Base-by-base conservation (phyloP, 2,329 filamentous ascomycete genomes). In the Colletotrichum magnum region DNA sequence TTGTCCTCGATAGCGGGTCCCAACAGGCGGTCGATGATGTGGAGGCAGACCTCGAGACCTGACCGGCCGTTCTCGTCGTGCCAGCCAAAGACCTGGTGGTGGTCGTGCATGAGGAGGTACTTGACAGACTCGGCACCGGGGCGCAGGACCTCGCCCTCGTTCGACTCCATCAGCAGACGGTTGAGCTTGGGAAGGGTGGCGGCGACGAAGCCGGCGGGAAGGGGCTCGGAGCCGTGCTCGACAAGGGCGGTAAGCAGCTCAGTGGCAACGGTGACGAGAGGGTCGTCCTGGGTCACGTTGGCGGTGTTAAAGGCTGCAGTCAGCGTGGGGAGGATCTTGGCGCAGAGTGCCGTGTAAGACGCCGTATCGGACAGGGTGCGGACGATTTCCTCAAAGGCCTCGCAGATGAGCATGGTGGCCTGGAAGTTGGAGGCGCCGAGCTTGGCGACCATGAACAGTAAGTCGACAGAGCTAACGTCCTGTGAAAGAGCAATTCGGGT, bases 341-440 rank as follows among this genome's bases (percentile, higher is more conserved):
- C 85, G 77, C 95, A 97, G 6, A 99, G 87, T 12, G 89, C 89
- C 57, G 91, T 87, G 78, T 95, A 99, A 1, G 90, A 87, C 9
- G 93, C 89, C 6, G 87, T 82, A 24, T 90, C 89, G 2, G 92
- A 84, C 68, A 97, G 88, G 1, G 85, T 87, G 58, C 87, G 85
- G 6, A 95, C 92, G 65, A 98, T 91, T 51, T 96, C 94, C 79
- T 98, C 95, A 76, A 99, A 97, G 0, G 94, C 91, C 80, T 99
- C 96, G 43, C 90, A 92, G 26, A 98, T 92, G 59, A 98, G 85
- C 83, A 95, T 92, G 0, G 92, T 94, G 54, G 98, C 89, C 79
- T 98, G 95, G 83, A 97, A 97, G 81, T 97, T 98, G 70, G 88
- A 90, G 0, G 95, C 93, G 32, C 94, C 94, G 76, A 95, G 91